Conservation (phyloP, 257 asterid genomes). For the Rubia yunnanensis region DNA sequence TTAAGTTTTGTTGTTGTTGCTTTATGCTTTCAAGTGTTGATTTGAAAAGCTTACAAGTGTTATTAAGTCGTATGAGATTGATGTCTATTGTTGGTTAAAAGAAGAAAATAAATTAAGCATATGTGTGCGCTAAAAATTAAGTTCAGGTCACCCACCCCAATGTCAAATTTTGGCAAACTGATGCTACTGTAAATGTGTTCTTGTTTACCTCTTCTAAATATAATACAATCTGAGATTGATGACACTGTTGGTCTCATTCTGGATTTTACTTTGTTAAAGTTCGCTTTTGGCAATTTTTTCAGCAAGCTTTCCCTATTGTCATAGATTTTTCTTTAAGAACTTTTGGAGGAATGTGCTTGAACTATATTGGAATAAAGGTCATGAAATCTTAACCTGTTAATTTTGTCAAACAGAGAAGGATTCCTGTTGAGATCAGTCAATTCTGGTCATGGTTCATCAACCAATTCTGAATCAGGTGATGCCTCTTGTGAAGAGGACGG, state of each 20-base stretch:
- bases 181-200: neutral
- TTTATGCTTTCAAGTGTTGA: neutral
- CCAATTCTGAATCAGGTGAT: conserved; percentile 23
- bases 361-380: neutral
- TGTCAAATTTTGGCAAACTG: neutral
- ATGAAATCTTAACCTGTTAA: neutral
- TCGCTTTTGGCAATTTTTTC: neutral
- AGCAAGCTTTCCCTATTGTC: neutral
- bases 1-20: neutral
- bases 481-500: conserved; percentile 22
- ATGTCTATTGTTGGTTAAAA: neutral
- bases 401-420: conserved; percentile 57
- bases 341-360: neutral
- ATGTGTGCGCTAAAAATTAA: neutral
- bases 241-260: neutral
- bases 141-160: neutral
- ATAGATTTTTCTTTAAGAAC: neutral
- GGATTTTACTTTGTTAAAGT: neutral
- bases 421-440: conserved; percentile 59
- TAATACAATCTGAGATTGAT: neutral
- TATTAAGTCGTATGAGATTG: neutral
- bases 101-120: neutral
- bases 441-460: conserved; percentile 24
- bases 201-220: neutral
- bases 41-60: neutral